Evolutionary conservation across 2,329 filamentous ascomycete genomes (phyloP).

Genomic region (Fusarium denticulatum): DNA sequence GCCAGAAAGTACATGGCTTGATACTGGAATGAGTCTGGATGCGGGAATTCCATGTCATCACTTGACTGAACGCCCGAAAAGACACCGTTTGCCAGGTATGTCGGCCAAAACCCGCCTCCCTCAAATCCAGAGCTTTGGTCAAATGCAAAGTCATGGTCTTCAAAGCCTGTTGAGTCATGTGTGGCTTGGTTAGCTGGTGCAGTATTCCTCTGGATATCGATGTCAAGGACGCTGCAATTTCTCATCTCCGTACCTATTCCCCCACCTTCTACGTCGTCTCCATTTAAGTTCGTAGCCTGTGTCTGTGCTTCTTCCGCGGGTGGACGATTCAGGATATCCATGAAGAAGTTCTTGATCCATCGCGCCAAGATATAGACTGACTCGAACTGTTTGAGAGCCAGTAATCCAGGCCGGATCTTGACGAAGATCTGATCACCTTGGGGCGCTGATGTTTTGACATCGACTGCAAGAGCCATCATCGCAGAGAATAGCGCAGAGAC

Average conservation of each 20-base stretch:
- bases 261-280: too few relatives aligned
- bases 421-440: neutral
- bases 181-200: accelerated
- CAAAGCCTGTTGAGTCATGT: neutral
- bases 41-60: slow-evolving; percentile 10
- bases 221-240: too few relatives aligned
- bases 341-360: slow-evolving; percentile 25
- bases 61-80: neutral
- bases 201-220: too few relatives aligned
- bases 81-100: neutral
- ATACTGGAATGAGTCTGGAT: slow-evolving; percentile 16
- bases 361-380: neutral
- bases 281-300: accelerated
- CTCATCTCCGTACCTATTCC: too few relatives aligned
- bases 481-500: neutral
- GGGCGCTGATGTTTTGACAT: neutral
- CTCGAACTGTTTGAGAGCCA: slow-evolving; percentile 3
- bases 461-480: neutral
- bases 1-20: slow-evolving; percentile 24
- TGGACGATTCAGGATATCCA: slow-evolving; percentile 11
- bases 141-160: neutral
- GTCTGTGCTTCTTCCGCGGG: neutral
- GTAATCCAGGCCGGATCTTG: neutral
- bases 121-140: neutral
- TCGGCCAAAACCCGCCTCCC: neutral